A percentile compares a stretch with the other conserved stretches of the same genome.
phyloP scores from a whole-genome alignment of 23 red algal genomes.

The Gracilaria caudata region DNA sequence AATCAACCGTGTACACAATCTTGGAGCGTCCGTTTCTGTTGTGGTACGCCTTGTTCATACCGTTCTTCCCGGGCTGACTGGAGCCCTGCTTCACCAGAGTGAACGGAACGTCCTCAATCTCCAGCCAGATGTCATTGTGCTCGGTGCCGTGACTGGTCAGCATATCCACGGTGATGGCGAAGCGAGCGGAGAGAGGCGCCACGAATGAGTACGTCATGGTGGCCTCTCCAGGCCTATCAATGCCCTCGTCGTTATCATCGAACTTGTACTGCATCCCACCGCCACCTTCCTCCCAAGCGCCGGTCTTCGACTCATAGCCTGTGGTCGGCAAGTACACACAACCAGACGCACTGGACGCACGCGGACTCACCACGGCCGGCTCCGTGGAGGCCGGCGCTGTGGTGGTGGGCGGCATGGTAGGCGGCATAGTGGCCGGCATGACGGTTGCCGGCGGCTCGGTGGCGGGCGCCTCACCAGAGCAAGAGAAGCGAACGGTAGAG shows the following conservation, averaged over 20 bases:
- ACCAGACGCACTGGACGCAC: background rate
- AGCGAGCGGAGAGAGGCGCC: conserved; percentile 9
- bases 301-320: background rate
- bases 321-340: conserved; percentile 45
- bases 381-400: background rate
- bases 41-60: conserved; percentile 61
- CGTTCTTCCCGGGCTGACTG: background rate
- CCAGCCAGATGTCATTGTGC: conserved; percentile 52
- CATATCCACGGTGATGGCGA: conserved; percentile 44
- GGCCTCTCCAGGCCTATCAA: background rate
- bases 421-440: background rate
- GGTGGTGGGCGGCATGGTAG: conserved; percentile 7
- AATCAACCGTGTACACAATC: conserved; percentile 38
- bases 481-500: conserved; percentile 18
- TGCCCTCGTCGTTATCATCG: background rate
- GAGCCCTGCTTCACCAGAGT: background rate
- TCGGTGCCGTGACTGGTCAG: conserved; percentile 30
- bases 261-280: conserved; percentile 30
- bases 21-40: conserved; percentile 53
- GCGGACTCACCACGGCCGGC: background rate
- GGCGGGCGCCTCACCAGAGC: background rate
- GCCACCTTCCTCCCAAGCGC: conserved; percentile 21
- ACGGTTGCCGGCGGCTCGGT: background rate
- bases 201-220: conserved; percentile 32
- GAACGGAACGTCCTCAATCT: conserved; percentile 34